Evolutionary conservation across 1,284 basidiomycete species (phyloP).

Genomic region (Pyrrhoderma lamaoense): DNA sequence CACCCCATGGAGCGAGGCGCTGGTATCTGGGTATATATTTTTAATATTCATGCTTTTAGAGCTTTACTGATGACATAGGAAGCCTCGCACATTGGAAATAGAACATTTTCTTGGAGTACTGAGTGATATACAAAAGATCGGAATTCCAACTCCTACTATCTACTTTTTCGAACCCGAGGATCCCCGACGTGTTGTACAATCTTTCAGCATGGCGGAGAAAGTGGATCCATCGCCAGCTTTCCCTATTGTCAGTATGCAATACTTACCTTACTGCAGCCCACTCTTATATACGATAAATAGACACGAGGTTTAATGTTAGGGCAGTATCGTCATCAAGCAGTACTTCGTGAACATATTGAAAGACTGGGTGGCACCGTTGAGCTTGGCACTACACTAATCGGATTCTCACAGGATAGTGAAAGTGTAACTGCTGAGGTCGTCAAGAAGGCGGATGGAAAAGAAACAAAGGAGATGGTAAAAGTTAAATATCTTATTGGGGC

Average conservation of each 20-base stretch:
- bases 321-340: constrained; percentile 13
- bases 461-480: not conserved
- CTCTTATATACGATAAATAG: not conserved
- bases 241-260: not conserved
- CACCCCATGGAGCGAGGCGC: not conserved
- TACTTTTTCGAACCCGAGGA: constrained; percentile 9
- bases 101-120: constrained; percentile 13
- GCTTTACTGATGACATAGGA: not conserved
- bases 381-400: constrained; percentile 8
- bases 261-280: not conserved
- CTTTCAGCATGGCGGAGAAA: not conserved
- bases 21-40: not conserved
- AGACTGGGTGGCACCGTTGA: constrained; percentile 13
- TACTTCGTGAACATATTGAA: constrained; percentile 16
- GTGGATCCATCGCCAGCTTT: not conserved
- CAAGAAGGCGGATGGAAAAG: not conserved
- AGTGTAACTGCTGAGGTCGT: constrained; percentile 4
- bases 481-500: constrained; percentile 28
- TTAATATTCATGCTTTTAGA: not conserved
- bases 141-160: not conserved
- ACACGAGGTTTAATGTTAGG: constrained; percentile 3
- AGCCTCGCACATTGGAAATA: constrained; percentile 13
- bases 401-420: constrained; percentile 6
- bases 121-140: constrained; percentile 2
- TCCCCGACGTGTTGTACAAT: constrained; percentile 2